Conservation (phyloP, 495 filamentous ascomycete species). For the Staphylotrichum longicolle region DNA sequence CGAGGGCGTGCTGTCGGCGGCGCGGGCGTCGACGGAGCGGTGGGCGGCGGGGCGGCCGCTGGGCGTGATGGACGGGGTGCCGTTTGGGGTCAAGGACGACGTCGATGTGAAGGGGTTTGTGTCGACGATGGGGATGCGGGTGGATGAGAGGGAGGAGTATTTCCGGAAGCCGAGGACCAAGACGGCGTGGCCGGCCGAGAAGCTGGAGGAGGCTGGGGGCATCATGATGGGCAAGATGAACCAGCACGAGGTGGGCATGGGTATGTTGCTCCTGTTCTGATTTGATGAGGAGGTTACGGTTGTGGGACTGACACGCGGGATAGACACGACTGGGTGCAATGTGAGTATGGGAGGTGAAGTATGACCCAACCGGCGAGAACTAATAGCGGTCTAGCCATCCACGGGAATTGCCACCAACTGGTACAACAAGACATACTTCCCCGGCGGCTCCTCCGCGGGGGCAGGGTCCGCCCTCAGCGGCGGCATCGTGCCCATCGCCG, state of each 20-base stretch:
- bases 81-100: conserved; percentile 87
- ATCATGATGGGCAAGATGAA: conserved; percentile 81
- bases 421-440: conserved; percentile 75
- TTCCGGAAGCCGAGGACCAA: conserved; percentile 32
- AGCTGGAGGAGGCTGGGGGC: conserved; percentile 74
- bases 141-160: conserved; percentile 37
- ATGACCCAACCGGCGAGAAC: neutral
- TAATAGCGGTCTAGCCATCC: conserved; percentile 59
- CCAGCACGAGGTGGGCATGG: conserved; percentile 84
- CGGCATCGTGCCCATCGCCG: conserved; percentile 75
- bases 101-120: conserved; percentile 71
- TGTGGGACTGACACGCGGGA: conserved; percentile 2
- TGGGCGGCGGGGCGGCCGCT: conserved; percentile 63
- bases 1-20: conserved; percentile 62
- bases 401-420: conserved; percentile 84
- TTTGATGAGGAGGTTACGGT: neutral
- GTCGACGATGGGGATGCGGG: conserved; percentile 54
- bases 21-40: conserved; percentile 65
- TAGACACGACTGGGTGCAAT: conserved; percentile 45
- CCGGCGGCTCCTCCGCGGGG: conserved; percentile 86
- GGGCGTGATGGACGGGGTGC: conserved; percentile 76
- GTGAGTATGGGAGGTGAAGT: conserved; percentile 3
- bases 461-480: conserved; percentile 72
- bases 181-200: conserved; percentile 68
- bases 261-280: conserved; percentile 5